A percentile compares a stretch with the other conserved stretches of the same genome.
phyloP scores from a whole-genome alignment of 2,329 filamentous ascomycete genomes.

The Claviceps maximensis region DNA sequence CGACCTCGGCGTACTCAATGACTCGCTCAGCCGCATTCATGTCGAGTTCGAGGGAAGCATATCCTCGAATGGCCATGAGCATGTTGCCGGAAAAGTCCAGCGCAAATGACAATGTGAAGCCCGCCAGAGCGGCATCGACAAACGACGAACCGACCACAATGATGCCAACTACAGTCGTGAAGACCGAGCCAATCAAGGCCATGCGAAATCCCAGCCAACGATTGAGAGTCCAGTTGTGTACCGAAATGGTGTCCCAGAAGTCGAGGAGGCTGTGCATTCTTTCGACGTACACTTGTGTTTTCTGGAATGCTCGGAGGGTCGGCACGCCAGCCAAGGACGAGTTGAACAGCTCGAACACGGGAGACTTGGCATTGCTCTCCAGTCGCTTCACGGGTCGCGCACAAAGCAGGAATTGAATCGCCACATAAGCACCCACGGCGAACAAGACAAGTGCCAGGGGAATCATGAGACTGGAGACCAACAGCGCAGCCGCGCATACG shows the following conservation, averaged over 20 bases:
- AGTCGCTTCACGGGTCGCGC: conserved; percentile 65
- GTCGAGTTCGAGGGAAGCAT: conserved; percentile 58
- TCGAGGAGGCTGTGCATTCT: conserved; percentile 61
- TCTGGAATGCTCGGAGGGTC: conserved; percentile 65
- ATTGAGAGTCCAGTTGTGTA: conserved; percentile 59
- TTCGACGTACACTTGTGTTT: conserved; percentile 50
- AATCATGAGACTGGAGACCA: conserved; percentile 57
- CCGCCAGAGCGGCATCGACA: conserved; percentile 58
- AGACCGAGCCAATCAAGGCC: conserved; percentile 53
- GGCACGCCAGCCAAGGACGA: conserved; percentile 58
- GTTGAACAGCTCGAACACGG: conserved; percentile 69
- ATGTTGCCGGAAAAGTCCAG: conserved; percentile 54
- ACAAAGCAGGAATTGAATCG: conserved; percentile 50
- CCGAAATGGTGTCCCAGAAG: conserved; percentile 50
- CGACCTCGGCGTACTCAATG: conserved; percentile 58
- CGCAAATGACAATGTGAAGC: conserved; percentile 63
- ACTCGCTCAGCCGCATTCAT: conserved; percentile 71
- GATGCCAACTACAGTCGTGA: conserved; percentile 50
- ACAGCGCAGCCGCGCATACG: conserved; percentile 51
- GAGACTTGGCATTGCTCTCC: conserved; percentile 64
- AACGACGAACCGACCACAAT: conserved; percentile 47
- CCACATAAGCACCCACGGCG: conserved; percentile 42
- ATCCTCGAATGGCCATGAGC: conserved; percentile 53
- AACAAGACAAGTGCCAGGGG: conserved; percentile 47
- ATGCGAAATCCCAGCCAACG: conserved; percentile 67